Base-by-base conservation (phyloP, 352 stramenopile genomes). In the Globisporangium uncinulatum region DNA sequence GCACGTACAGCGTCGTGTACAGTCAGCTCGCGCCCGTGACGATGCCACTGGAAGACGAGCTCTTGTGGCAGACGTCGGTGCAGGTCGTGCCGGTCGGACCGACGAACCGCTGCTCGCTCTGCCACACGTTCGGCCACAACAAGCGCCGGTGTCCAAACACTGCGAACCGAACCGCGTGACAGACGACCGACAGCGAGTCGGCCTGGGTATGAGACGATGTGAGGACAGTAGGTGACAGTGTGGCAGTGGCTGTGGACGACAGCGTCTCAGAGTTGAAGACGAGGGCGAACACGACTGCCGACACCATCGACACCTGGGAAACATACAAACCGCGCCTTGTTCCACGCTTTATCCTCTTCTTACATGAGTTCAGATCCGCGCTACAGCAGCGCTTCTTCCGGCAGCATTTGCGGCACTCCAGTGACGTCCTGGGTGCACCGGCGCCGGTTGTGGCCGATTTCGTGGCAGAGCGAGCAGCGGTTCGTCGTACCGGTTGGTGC, bases 11-110 rank as follows among this genome's bases (percentile, higher is more conserved):
- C 3, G 65, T 71, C 41, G 68, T 69, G n/a, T 79, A 76, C 20
- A 45, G 57, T 7, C 59, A 66, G 2, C 32, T 63, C 45, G 59
- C 58, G 13, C 55, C 70, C 34, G 51, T 71, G 31, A 62, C 72
- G 48, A 70, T 79, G 41, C 71, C 71, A 8, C 65, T 79, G 39
- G 71, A 79, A n/a, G 71, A 79, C 21, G 71, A 79, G 45, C 66
- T 79, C 10, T 61, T 66, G 21, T 61, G 69, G 42, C 71, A 73
- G 39, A 54, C 63, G 29, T 49, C 69, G 1, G 73, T 80, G 52
- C 66, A 76, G 19, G 69, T 76, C 56, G 71, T 74, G 56, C 54
- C 61, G 8, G 56, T 62, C 1, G 56, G 56, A 2, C 60, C 56
- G 0, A 65, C 61, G 13, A 80, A 80, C 41, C 58, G 67, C 14